These are phyloP conservation scores for Psophocarpus tetragonolobus DNA, from an alignment of 306 rosid genomes.

Conservation along the genomic window DNA sequence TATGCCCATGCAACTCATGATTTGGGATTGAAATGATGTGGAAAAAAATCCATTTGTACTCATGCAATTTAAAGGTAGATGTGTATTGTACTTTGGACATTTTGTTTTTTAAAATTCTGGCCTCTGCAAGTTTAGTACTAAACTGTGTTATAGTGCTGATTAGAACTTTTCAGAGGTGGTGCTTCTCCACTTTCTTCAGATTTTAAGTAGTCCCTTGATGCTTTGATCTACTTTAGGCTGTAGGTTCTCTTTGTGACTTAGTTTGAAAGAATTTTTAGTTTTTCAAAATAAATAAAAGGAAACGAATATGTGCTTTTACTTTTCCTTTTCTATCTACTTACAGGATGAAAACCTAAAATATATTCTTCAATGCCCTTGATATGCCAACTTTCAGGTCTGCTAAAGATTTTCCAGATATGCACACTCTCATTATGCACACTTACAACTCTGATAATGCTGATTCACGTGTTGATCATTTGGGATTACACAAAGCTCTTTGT, in stretches of 20 bases:
- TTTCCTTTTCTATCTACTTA: conserved; percentile 44
- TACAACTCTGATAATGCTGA: conserved; percentile 80
- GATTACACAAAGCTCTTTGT: conserved; percentile 96
- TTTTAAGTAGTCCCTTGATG: background rate
- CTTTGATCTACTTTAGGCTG: conserved; percentile 11
- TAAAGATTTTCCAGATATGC: conserved; percentile 90
- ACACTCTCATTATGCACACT: conserved; percentile 89
- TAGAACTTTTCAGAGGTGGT: background rate
- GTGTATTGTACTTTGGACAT: background rate
- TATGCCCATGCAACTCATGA: conserved; percentile 18
- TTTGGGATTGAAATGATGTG: background rate
- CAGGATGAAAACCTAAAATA: conserved; percentile 56
- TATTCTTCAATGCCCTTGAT: conserved; percentile 62
- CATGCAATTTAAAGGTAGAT: conserved; percentile 10
- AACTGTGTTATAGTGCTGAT: conserved; percentile 3
- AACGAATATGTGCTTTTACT: conserved; percentile 41
- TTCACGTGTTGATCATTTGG: conserved; percentile 83
- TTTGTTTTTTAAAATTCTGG: conserved; percentile 5
- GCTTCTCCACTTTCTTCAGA: background rate
- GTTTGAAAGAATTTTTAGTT: background rate
- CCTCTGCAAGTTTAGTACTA: background rate
- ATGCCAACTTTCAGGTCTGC: conserved; percentile 92
- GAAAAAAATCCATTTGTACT: conserved; percentile 11
- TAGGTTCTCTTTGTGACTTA: conserved; percentile 23
- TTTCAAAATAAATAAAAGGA: conserved; percentile 15